Base-by-base conservation (phyloP, 2,329 filamentous ascomycete genomes). In the Orbilia quercus region DNA sequence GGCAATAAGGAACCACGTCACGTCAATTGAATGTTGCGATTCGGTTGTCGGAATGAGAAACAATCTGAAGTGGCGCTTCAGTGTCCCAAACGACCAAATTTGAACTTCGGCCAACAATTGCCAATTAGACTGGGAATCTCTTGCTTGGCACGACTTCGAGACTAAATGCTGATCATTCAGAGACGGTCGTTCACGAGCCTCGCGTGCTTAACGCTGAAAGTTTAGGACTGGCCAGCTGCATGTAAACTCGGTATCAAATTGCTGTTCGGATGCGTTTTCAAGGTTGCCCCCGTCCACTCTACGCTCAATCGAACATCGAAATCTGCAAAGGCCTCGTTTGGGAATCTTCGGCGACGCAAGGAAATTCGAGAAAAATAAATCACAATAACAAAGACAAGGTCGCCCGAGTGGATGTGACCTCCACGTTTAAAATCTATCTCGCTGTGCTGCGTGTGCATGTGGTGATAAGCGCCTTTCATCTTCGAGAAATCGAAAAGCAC, bases 131-230 rank as follows among this genome's bases (percentile, higher is more conserved):
- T n/a, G n/a, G n/a, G n/a, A n/a, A n/a, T n/a, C n/a, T n/a, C n/a
- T n/a, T n/a, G n/a, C n/a, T n/a, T n/a, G n/a, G n/a, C n/a, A n/a
- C n/a, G n/a, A n/a, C n/a, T n/a, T n/a, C n/a, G n/a, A n/a, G n/a
- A n/a, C n/a, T n/a, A n/a, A n/a, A n/a, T n/a, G n/a, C n/a, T n/a
- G 64, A 69, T 69, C 64, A 67, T 48, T 69, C 55, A 69, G 64
- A 55, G 55, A 60, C 53, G 9, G 28, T 2, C 20, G 2, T 14
- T n/a, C n/a, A n/a, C n/a, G n/a, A n/a, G 14, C 36, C 36, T 16
- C n/a, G 36, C n/a, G n/a, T n/a, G n/a, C n/a, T n/a, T n/a, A n/a
- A n/a, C n/a, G n/a, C 11, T 16, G n/a, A 40, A 16, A 14, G 36
- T 12, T 16, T 16, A 6, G 31, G 31, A 12, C 12, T n/a, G n/a